Evolutionary conservation across 2,329 filamentous ascomycete genomes (phyloP), one percentile per base, ranked within the genome.

Genomic region (Calonectria leucothoes): DNA sequence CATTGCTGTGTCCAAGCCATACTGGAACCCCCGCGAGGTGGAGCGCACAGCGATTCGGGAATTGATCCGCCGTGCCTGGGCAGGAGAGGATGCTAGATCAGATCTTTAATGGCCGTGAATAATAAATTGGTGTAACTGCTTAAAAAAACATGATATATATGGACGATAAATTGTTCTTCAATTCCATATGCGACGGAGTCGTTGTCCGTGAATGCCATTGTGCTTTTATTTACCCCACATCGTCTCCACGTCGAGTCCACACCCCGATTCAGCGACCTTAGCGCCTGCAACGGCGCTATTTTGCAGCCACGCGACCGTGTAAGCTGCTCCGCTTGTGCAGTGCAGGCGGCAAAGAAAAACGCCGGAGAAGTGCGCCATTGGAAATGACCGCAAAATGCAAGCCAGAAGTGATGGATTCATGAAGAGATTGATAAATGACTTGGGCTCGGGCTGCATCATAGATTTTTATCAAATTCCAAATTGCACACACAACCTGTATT

Each of bases 1-100:
- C 71, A 89, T 92, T 78, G 90, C 90, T 11, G 85, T 91, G 5
- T 84, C 84, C 37, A 91, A 91, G 75, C 87, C 89, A 14, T 93
- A 92, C 79, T 89, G 88, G 84, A 93, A 92, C 76, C 91, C 91
- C 0, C 83, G 91, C 49, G 81, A 83, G 10, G 84, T 93, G 68
- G 88, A 92, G 82, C 86, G 84, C 64, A 85, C 82, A 8, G 84
- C 84, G 0, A 87, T 92, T 59, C 84, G 87, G 45, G 90, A 92
- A 80, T 78, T 92, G 74, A 88, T 93, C 55, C 84, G 90, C 70
- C 84, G 91, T 69, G 89, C 89, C n/a, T 92, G 89, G 88, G 89
- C 89, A 70, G 91, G 91, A 4, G 90, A 93, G 77, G 85, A 86
- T 35, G 90, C 90, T 23, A 81, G 76, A 59, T 76, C 77, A 2